These are phyloP conservation scores for Coelastrella sp. DNA, from an alignment of 139 green algal species.

Conservation along the genomic window DNA sequence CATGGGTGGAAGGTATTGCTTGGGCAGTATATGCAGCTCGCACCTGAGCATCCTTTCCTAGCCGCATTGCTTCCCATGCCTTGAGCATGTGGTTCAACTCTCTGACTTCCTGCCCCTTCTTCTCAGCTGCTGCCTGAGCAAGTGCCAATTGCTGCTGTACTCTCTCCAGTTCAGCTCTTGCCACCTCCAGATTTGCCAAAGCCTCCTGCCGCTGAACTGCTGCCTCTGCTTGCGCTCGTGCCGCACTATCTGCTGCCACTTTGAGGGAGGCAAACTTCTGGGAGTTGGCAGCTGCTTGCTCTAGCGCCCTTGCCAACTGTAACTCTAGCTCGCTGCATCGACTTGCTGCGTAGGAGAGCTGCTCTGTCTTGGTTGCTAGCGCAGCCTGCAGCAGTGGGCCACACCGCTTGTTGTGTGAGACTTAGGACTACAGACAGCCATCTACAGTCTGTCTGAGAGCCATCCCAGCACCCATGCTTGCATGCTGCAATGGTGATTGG, in stretches of 20 bases:
- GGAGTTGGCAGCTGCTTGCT: slow-evolving; percentile 9
- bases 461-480: too few species aligned
- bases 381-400: slow-evolving; percentile 22
- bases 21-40: not conserved
- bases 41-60: slow-evolving; percentile 77
- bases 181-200: slow-evolving; percentile 25
- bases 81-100: slow-evolving; percentile 80
- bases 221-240: slow-evolving; percentile 38
- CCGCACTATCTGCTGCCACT: slow-evolving; percentile 36
- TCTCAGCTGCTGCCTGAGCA: slow-evolving; percentile 38
- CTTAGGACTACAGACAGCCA: too few species aligned
- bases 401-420: too few species aligned
- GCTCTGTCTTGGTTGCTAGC: slow-evolving; percentile 46
- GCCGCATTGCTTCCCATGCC: slow-evolving; percentile 80
- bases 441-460: too few species aligned
- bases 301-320: slow-evolving; percentile 13
- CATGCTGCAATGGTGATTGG: too few species aligned
- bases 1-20: not conserved
- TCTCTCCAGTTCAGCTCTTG: slow-evolving; percentile 35
- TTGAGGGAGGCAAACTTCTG: slow-evolving; percentile 45
- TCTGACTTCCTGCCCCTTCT: slow-evolving; percentile 60
- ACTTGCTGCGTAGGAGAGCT: slow-evolving; percentile 33
- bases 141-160: slow-evolving; percentile 39
- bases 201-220: slow-evolving; percentile 41
- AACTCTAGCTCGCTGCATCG: slow-evolving; percentile 42